Conservation (phyloP, 2,329 filamentous ascomycete species). For the Sporothrix brasiliensis region DNA sequence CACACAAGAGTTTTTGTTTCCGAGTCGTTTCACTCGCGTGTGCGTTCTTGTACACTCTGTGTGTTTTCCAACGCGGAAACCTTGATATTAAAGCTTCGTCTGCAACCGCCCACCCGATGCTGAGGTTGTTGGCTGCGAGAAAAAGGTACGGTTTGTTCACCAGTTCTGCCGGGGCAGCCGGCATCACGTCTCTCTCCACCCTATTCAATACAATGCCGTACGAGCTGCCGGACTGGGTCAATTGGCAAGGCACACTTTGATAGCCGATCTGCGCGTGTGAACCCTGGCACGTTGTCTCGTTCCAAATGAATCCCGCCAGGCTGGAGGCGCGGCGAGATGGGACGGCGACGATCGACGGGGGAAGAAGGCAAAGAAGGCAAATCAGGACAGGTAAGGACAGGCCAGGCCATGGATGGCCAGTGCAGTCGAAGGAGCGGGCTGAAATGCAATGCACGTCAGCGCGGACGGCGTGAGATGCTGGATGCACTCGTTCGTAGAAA, state of each 20-base stretch:
- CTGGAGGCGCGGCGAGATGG: constrained; percentile 3
- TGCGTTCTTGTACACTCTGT: no score
- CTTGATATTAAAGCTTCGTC: no score
- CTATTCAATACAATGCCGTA: neutral
- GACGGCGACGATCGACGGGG: neutral
- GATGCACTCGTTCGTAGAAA: neutral
- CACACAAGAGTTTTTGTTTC: no score
- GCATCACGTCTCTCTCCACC: no score
- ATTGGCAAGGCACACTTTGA: constrained; percentile 10
- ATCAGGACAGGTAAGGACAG: no score
- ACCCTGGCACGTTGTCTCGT: neutral
- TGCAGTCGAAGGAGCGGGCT: neutral
- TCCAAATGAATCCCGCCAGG: neutral
- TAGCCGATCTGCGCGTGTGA: neutral
- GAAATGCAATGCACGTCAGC: neutral
- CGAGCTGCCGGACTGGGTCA: neutral
- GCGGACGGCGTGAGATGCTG: neutral
- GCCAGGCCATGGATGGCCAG: neutral
- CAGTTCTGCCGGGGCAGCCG: neutral
- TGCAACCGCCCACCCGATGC: no score
- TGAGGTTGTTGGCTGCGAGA: no score
- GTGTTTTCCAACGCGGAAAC: no score
- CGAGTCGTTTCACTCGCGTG: no score
- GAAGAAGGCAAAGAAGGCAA: neutral
- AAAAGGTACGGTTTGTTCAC: no score